A percentile compares a stretch with the other conserved stretches of the same genome.
These are phyloP conservation scores for Rhodocollybia butyracea DNA, from an alignment of 768 basidiomycete species.

Conservation along the genomic window DNA sequence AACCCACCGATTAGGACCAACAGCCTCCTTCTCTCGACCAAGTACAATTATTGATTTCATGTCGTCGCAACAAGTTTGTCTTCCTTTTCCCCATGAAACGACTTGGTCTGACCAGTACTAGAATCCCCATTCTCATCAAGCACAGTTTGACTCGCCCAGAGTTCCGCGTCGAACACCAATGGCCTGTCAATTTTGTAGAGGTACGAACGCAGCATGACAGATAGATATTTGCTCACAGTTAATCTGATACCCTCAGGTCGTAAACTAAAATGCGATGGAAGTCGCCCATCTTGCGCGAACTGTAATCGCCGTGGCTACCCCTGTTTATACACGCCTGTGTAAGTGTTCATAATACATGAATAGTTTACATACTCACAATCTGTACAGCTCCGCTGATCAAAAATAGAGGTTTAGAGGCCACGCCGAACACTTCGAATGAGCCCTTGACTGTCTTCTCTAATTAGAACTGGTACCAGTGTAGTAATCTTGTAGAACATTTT, in stretches of 20 bases:
- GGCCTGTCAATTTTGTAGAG: conserved; percentile 75
- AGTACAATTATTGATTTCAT: background rate
- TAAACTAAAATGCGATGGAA: conserved; percentile 73
- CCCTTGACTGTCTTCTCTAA: no score
- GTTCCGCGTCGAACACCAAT: conserved; percentile 46
- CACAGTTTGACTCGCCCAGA: background rate
- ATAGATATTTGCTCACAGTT: background rate
- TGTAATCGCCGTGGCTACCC: conserved; percentile 58
- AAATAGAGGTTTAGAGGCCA: no score
- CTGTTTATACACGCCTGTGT: conserved; percentile 67
- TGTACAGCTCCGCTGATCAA: conserved; percentile 1
- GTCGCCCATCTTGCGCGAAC: conserved; percentile 60
- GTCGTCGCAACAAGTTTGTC: background rate
- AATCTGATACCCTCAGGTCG: conserved; percentile 38
- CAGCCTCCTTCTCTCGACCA: background rate
- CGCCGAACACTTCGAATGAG: background rate
- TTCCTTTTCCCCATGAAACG: background rate
- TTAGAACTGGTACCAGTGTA: background rate
- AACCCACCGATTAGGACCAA: no score
- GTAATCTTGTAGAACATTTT: background rate
- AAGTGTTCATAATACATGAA: conserved; percentile 24
- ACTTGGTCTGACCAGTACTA: background rate
- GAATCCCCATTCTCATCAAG: background rate
- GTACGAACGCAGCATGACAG: conserved; percentile 27
- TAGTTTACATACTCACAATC: background rate